Percentiles rank a stretch among this genome's conserved stretches.
Evolutionary conservation across 192 early-diverging fungal genomes (phyloP).

Genomic region (Coemansia aciculifera): DNA sequence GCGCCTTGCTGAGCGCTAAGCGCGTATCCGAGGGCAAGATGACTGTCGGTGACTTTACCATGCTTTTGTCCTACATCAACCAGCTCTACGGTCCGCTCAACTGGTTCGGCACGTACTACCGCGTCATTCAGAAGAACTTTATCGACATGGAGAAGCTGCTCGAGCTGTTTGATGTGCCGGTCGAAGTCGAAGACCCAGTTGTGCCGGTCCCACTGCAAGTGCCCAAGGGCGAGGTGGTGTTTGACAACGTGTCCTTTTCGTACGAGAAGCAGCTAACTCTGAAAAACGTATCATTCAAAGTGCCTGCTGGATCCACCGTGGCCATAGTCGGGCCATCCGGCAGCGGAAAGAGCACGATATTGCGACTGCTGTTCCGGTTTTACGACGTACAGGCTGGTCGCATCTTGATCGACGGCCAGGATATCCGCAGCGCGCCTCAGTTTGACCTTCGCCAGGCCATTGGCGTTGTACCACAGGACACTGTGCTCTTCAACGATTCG

Average conservation of each 20-base stretch:
- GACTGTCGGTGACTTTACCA: slow-evolving; percentile 82
- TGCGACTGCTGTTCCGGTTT: slow-evolving; percentile 85
- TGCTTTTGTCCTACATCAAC: slow-evolving; percentile 82
- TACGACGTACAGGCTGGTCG: slow-evolving; percentile 83
- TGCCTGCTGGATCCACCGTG: slow-evolving; percentile 48
- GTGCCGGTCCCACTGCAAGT: slow-evolving; percentile 29
- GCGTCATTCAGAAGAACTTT: slow-evolving; percentile 90
- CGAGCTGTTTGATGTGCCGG: slow-evolving; percentile 61
- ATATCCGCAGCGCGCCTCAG: slow-evolving; percentile 66
- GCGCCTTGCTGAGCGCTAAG: slow-evolving; percentile 81
- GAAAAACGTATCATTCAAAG: slow-evolving; percentile 48
- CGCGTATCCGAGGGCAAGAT: slow-evolving; percentile 71
- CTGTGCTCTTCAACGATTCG: slow-evolving; percentile 95
- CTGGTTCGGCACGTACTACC: slow-evolving; percentile 94
- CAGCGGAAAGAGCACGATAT: slow-evolving; percentile 75
- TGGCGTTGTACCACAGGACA: slow-evolving; percentile 95
- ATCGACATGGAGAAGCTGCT: slow-evolving; percentile 99
- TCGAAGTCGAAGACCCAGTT: slow-evolving; percentile 45
- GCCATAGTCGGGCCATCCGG: slow-evolving; percentile 57
- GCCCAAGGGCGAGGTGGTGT: slow-evolving; percentile 58
- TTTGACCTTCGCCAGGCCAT: slow-evolving; percentile 69
- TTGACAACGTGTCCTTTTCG: slow-evolving; percentile 66
- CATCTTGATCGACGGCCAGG: slow-evolving; percentile 81
- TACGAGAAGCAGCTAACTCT: slow-evolving; percentile 61
- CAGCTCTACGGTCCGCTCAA: slow-evolving; percentile 90